Conservation (phyloP, 2,329 filamentous ascomycete genomes). For the Xylaria sp. region DNA sequence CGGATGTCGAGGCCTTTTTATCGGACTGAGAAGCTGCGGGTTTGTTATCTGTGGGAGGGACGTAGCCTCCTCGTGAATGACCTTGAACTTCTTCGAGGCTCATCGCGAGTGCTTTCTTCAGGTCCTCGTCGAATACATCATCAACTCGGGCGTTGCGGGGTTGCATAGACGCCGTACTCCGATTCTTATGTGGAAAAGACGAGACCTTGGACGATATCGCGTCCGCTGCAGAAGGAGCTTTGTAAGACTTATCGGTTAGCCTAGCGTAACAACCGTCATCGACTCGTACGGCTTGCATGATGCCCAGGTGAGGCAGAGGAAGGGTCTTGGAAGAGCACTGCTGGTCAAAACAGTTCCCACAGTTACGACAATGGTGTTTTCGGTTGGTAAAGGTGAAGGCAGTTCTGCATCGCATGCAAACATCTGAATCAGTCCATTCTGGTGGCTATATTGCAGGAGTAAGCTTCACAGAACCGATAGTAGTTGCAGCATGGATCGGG, state of each 20-base stretch:
- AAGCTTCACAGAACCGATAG: slow-evolving; percentile 11
- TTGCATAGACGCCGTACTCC: slow-evolving; percentile 66
- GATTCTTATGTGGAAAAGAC: slow-evolving; percentile 54
- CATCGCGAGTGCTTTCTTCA: slow-evolving; percentile 92
- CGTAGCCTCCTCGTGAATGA: slow-evolving; percentile 62
- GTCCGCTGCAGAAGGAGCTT: slow-evolving; percentile 31
- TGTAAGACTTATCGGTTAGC: slow-evolving; percentile 68
- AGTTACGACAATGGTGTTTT: slow-evolving; percentile 97
- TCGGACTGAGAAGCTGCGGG: slow-evolving; percentile 31
- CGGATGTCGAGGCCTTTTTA: slow-evolving; percentile 32
- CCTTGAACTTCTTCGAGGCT: slow-evolving; percentile 88
- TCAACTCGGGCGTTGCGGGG: slow-evolving; percentile 84
- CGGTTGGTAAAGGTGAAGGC: slow-evolving; percentile 96
- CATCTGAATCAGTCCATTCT: slow-evolving; percentile 96
- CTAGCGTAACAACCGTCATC: slow-evolving; percentile 94
- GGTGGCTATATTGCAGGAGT: slow-evolving; percentile 60
- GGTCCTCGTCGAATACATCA: slow-evolving; percentile 87
- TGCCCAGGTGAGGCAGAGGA: slow-evolving; percentile 86
- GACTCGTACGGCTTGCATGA: slow-evolving; percentile 83
- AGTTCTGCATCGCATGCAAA: slow-evolving; percentile 96
- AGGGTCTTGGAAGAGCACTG: slow-evolving; percentile 87
- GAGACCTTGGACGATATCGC: slow-evolving; percentile 44
- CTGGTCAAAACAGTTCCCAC: slow-evolving; percentile 94
- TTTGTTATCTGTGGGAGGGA: slow-evolving; percentile 48
- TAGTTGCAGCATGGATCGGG: background rate